Conservation (phyloP, 2,329 filamentous ascomycete species). For the Lecanosticta acicola region DNA sequence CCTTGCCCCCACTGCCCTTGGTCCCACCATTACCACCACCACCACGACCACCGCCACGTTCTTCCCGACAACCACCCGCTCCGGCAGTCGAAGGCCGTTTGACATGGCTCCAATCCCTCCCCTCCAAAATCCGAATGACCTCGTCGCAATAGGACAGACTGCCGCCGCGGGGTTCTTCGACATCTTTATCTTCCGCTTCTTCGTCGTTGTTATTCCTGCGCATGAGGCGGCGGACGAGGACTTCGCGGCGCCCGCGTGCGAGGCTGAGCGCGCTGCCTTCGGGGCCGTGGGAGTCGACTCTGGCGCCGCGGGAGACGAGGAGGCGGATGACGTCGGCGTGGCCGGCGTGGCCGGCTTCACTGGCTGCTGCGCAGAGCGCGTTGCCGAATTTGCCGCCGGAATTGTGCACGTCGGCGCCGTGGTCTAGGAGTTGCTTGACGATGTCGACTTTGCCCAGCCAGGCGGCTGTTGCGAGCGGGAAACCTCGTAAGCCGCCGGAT, state of each 20-base stretch:
- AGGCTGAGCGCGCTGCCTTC: conserved; percentile 9
- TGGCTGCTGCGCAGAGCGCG: conserved; percentile 29
- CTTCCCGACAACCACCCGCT: background rate
- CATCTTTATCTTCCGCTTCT: background rate
- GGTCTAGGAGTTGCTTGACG: conserved; percentile 23
- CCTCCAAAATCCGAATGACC: conserved; percentile 15
- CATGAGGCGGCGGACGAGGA: background rate
- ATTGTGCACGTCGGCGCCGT: conserved; percentile 22
- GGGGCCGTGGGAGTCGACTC: conserved; percentile 23
- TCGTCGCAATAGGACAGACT: conserved; percentile 16
- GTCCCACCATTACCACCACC: background rate
- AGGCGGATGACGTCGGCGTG: conserved; percentile 8
- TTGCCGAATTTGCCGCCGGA: conserved; percentile 20
- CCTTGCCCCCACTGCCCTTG: too few species aligned
- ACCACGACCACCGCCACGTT: background rate
- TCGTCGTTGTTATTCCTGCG: background rate
- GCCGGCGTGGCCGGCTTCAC: conserved; percentile 34
- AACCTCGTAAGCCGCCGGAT: conserved; percentile 18
- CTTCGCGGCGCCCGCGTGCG: conserved; percentile 2
- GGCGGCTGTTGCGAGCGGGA: conserved; percentile 22
- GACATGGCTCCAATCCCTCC: background rate
- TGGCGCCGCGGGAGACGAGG: conserved; percentile 17
- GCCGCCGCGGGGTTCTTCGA: background rate
- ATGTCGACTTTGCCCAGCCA: conserved; percentile 22
- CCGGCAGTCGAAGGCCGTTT: background rate